Conservation (phyloP, 805 yeast genomes). For the Ogataea trehaloabstinens region DNA sequence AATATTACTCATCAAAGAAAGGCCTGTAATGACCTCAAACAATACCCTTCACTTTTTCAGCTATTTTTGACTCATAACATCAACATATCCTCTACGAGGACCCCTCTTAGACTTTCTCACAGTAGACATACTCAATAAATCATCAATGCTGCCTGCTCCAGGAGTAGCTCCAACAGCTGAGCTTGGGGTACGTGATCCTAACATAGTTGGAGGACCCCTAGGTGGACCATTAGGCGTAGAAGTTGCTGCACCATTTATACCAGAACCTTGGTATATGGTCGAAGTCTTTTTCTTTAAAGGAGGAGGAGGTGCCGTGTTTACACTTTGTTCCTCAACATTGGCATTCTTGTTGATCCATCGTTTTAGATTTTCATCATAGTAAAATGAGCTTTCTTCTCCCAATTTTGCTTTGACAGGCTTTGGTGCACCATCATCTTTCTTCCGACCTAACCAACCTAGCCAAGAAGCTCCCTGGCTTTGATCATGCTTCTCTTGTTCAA, state of each 20-base stretch:
- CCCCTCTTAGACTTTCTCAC: slow-evolving; percentile 51
- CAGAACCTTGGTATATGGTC: slow-evolving; percentile 38
- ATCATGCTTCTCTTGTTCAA: slow-evolving; percentile 19
- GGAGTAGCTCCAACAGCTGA: background rate
- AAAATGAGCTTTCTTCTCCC: slow-evolving; percentile 73
- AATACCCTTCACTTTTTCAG: background rate
- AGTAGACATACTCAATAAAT: slow-evolving; percentile 30
- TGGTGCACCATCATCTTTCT: slow-evolving; percentile 54
- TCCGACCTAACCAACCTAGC: slow-evolving; percentile 64
- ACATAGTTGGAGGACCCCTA: slow-evolving; percentile 20
- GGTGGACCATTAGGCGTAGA: slow-evolving; percentile 24
- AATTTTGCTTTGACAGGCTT: slow-evolving; percentile 81
- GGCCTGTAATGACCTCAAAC: slow-evolving; percentile 1
- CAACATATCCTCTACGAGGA: slow-evolving; percentile 58
- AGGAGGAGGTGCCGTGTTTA: slow-evolving; percentile 61
- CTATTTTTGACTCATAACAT: slow-evolving; percentile 47
- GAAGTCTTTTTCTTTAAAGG: slow-evolving; percentile 54
- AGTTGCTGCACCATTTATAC: slow-evolving; percentile 32
- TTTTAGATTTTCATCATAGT: slow-evolving; percentile 77
- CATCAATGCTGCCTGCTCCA: slow-evolving; percentile 24
- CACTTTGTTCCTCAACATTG: slow-evolving; percentile 61
- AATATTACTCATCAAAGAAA: slow-evolving; percentile 11
- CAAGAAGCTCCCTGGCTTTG: slow-evolving; percentile 30
- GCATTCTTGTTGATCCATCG: slow-evolving; percentile 82
- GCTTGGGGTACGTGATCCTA: background rate